Percentiles rank a stretch among this genome's conserved stretches.
Evolutionary conservation across 805 yeast species (phyloP).

Genomic region (Candida namnaoensis): DNA sequence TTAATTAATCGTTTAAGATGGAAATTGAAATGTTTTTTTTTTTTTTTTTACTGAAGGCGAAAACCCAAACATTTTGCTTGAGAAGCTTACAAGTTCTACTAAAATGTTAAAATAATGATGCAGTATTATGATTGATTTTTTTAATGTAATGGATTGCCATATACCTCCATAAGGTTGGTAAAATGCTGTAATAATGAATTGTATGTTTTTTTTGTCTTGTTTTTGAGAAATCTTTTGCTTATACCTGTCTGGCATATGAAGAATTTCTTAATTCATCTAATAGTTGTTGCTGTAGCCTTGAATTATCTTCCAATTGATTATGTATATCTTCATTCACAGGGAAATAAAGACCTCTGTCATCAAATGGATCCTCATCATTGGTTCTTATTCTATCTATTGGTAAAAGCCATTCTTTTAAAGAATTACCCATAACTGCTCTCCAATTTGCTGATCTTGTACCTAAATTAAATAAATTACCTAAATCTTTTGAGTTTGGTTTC

Average conservation of each 20-base stretch:
- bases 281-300: conserved; percentile 32
- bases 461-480: conserved; percentile 70
- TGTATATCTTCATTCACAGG: conserved; percentile 35
- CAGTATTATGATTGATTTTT: too few relatives aligned
- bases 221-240: too few relatives aligned
- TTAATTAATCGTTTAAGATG: too few relatives aligned
- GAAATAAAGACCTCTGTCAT: conserved; percentile 43
- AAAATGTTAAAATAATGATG: too few relatives aligned
- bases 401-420: conserved; percentile 59
- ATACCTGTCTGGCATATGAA: background rate
- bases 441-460: conserved; percentile 54
- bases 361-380: conserved; percentile 17
- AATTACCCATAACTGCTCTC: conserved; percentile 64
- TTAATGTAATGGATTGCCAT: too few relatives aligned
- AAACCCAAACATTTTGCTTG: too few relatives aligned
- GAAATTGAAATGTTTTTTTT: too few relatives aligned
- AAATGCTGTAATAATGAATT: too few relatives aligned
- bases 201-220: too few relatives aligned
- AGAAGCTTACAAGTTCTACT: too few relatives aligned
- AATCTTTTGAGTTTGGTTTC: conserved; percentile 31
- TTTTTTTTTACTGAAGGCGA: too few relatives aligned
- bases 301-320: conserved; percentile 29
- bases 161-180: too few relatives aligned
- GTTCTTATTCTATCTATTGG: conserved; percentile 35
- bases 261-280: conserved; percentile 1